These are phyloP conservation scores for Fraxinus angustifolia DNA, from an alignment of 305 asterid species.

Conservation along the genomic window DNA sequence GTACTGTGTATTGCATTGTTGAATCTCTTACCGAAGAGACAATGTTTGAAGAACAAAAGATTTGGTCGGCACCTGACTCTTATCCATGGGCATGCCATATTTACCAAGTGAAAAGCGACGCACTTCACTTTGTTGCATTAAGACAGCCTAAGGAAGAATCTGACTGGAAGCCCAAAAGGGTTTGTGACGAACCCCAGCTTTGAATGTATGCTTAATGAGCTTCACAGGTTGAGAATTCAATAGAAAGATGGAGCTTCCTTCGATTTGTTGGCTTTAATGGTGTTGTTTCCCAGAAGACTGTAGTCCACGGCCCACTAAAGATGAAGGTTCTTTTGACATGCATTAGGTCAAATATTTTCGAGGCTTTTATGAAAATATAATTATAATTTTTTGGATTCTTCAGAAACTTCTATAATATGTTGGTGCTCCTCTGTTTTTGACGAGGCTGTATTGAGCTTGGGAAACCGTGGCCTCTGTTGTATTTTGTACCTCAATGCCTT, in stretches of 20 bases:
- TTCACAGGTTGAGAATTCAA: neutral
- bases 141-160: slow-evolving; percentile 78
- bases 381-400: neutral
- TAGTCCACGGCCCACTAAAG: neutral
- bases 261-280: neutral
- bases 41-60: slow-evolving; percentile 72
- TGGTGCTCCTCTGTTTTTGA: neutral
- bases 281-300: neutral
- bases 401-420: neutral
- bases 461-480: neutral
- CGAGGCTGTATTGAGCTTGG: neutral
- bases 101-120: slow-evolving; percentile 69
- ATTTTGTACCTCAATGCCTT: neutral
- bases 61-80: slow-evolving; percentile 85
- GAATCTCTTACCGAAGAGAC: slow-evolving; percentile 73
- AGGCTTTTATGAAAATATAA: neutral
- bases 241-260: slow-evolving; percentile 6
- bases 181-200: slow-evolving; percentile 31
- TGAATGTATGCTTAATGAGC: neutral
- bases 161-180: slow-evolving; percentile 64
- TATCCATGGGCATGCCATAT: slow-evolving; percentile 96
- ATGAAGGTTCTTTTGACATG: neutral
- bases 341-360: neutral
- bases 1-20: slow-evolving; percentile 59
- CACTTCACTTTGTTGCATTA: slow-evolving; percentile 84